These are phyloP conservation scores for Solanum tarapatanum DNA, from an alignment of 257 asterid genomes.

Conservation along the genomic window DNA sequence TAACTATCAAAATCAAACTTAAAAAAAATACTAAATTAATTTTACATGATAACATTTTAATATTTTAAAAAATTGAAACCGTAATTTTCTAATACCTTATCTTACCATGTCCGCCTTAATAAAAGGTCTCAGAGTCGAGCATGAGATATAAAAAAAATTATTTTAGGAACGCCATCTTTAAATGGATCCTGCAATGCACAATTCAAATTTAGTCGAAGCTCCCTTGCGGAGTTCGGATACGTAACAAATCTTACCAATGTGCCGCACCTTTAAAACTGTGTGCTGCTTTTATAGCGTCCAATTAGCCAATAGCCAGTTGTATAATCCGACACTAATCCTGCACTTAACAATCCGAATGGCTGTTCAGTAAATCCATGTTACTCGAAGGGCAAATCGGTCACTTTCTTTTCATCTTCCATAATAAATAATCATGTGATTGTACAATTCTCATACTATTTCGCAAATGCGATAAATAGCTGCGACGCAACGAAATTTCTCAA, in stretches of 20 bases:
- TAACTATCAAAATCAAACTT: background rate
- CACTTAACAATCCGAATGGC: background rate
- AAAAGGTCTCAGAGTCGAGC: no score
- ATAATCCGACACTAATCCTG: background rate
- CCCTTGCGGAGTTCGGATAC: no score
- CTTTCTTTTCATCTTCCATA: background rate
- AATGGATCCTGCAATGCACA: no score
- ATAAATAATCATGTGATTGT: background rate
- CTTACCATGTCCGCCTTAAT: background rate
- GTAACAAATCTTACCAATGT: background rate
- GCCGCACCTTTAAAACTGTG: background rate
- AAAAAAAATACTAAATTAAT: no score
- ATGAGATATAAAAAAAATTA: no score
- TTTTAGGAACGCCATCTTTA: no score
- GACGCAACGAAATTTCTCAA: background rate
- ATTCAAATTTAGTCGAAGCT: no score
- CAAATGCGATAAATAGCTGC: background rate
- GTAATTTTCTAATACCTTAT: background rate
- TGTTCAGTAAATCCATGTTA: background rate
- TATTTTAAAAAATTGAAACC: no score
- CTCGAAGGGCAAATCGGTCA: background rate
- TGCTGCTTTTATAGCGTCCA: background rate
- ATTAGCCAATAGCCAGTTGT: background rate
- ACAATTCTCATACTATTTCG: background rate
- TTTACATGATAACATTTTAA: background rate